Percentiles rank a stretch among this genome's conserved stretches.
Conservation (phyloP, 2,329 filamentous ascomycete genomes). For the Fusarium sp. region DNA sequence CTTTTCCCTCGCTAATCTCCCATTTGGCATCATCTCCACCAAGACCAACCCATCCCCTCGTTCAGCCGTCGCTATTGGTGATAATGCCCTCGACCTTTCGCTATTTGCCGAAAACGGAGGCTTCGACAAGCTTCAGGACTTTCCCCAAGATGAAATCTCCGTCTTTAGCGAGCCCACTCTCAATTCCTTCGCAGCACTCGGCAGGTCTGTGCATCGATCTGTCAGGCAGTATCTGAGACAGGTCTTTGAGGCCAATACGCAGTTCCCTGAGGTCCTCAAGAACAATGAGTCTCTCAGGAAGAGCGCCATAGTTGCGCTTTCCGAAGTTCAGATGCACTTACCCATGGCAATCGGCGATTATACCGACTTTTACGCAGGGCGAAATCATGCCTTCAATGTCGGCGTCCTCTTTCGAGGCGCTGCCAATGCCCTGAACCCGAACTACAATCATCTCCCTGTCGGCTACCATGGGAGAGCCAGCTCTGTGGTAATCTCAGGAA, state of each 20-base stretch:
- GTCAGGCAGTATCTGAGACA: constrained; percentile 76
- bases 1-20: constrained; percentile 77
- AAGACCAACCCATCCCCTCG: constrained; percentile 65
- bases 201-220: constrained; percentile 74
- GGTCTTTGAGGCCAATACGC: constrained; percentile 67
- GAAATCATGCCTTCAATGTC: constrained; percentile 78
- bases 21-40: constrained; percentile 84
- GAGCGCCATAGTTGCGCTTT: constrained; percentile 45
- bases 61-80: constrained; percentile 79
- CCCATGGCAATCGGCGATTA: constrained; percentile 86
- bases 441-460: constrained; percentile 84
- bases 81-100: constrained; percentile 76
- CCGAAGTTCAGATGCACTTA: constrained; percentile 72
- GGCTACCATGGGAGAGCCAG: constrained; percentile 84
- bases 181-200: constrained; percentile 60
- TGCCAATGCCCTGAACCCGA: constrained; percentile 80
- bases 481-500: constrained; percentile 80
- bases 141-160: constrained; percentile 38
- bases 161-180: constrained; percentile 48
- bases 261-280: constrained; percentile 49
- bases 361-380: constrained; percentile 85
- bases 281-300: constrained; percentile 49
- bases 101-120: constrained; percentile 64
- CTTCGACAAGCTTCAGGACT: constrained; percentile 48
- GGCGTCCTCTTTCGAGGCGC: constrained; percentile 80